Evolutionary conservation across 148 eudicot genomes (phyloP).

Genomic region (Euryodendron excelsum): DNA sequence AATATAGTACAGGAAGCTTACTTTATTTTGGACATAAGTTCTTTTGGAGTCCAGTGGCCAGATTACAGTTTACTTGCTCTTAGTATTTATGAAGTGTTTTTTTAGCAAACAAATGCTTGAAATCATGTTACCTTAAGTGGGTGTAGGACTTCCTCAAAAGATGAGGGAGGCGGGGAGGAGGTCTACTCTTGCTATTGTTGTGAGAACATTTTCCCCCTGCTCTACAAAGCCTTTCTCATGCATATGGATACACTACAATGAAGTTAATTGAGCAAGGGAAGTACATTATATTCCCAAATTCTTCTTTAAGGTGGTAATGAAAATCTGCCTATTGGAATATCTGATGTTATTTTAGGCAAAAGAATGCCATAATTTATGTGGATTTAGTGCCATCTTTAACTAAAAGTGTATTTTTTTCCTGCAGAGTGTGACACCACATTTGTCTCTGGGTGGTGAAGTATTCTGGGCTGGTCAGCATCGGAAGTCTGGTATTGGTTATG

Average conservation of each 20-base stretch:
- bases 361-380: neutral
- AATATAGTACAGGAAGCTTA: too few species aligned
- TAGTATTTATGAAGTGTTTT: too few species aligned
- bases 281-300: neutral
- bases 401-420: neutral
- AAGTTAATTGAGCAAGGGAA: neutral
- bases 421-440: constrained; percentile 86
- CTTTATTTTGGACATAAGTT: neutral
- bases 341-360: neutral
- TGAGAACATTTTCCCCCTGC: neutral
- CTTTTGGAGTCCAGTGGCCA: neutral
- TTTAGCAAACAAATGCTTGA: too few species aligned
- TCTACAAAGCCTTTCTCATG: neutral
- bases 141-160: neutral
- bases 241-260: neutral
- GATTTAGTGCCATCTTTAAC: neutral
- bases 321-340: neutral
- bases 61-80: too few species aligned
- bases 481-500: constrained; percentile 88
- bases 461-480: constrained; percentile 95
- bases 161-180: too few species aligned
- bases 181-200: neutral
- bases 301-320: neutral
- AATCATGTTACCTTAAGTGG: neutral
- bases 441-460: constrained; percentile 91